phyloP scores from a whole-genome alignment of 1,139 yeast species.

The Meyerozyma guilliermondii region DNA sequence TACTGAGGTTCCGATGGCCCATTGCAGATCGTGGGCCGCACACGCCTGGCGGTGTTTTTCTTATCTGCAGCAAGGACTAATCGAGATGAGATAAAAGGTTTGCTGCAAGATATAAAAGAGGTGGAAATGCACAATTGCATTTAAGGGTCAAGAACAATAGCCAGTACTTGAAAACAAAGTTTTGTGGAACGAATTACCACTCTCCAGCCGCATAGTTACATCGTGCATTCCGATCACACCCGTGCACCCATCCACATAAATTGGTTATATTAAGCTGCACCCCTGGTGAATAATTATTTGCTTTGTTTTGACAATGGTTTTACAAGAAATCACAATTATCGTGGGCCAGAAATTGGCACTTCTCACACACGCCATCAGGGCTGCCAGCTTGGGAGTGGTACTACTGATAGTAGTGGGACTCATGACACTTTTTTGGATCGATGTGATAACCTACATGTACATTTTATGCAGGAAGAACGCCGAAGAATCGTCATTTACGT shows the following conservation, averaged over 20 bases:
- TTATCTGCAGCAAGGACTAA: too few relatives aligned
- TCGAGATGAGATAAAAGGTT: too few relatives aligned
- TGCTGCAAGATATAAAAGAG: too few relatives aligned
- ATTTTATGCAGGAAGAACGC: background rate
- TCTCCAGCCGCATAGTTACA: too few relatives aligned
- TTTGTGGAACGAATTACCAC: too few relatives aligned
- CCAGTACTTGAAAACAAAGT: too few relatives aligned
- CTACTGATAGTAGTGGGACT: background rate
- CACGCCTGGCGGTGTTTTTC: background rate
- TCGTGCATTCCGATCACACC: background rate
- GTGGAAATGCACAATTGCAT: too few relatives aligned
- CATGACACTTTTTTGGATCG: background rate
- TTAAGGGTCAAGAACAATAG: too few relatives aligned
- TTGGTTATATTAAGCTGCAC: background rate
- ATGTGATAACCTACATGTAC: background rate
- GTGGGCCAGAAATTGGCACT: background rate
- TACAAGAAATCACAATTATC: background rate
- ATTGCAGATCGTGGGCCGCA: background rate
- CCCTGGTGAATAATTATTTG: background rate
- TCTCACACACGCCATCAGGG: background rate
- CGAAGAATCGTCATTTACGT: background rate
- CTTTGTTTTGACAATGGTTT: background rate
- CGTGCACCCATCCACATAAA: background rate
- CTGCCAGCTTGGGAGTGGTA: background rate
- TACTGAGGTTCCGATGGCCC: background rate